These are phyloP conservation scores for Citropsis articulata DNA, from an alignment of 345 rosid genomes.

Conservation along the genomic window DNA sequence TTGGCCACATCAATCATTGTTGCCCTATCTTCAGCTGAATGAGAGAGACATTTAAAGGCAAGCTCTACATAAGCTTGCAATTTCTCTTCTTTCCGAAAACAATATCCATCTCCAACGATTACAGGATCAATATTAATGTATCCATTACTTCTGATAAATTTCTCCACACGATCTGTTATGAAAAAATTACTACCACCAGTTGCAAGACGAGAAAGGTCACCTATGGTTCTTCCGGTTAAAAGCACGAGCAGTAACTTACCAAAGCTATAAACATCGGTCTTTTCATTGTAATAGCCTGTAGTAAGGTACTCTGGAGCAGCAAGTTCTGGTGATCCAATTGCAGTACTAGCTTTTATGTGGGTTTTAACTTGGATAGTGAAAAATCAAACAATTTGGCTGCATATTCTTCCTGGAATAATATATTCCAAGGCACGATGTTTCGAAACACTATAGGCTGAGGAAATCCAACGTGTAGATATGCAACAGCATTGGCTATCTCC, in stretches of 20 bases:
- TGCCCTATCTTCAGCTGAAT: conserved; percentile 14
- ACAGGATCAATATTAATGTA: conserved; percentile 1
- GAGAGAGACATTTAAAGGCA: neutral
- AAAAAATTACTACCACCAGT: neutral
- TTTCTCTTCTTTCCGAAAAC: neutral
- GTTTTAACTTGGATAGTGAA: neutral
- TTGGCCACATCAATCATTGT: conserved; percentile 24
- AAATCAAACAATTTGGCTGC: neutral
- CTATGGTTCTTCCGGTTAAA: neutral
- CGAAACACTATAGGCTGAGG: conserved; percentile 11
- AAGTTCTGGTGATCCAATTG: neutral
- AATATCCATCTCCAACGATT: neutral
- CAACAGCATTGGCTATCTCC: conserved; percentile 15
- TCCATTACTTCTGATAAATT: neutral
- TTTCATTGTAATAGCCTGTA: neutral
- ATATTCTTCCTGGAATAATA: neutral
- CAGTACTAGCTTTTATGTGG: neutral
- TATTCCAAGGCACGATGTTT: neutral
- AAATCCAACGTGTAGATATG: conserved; percentile 19
- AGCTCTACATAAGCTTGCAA: neutral
- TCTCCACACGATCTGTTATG: neutral
- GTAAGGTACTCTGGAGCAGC: neutral
- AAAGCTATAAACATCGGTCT: neutral
- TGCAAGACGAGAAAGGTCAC: neutral
- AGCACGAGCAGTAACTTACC: neutral